A percentile compares a stretch with the other conserved stretches of the same genome.
phyloP scores from a whole-genome alignment of 805 yeast species.

The Starmerella powellii region DNA sequence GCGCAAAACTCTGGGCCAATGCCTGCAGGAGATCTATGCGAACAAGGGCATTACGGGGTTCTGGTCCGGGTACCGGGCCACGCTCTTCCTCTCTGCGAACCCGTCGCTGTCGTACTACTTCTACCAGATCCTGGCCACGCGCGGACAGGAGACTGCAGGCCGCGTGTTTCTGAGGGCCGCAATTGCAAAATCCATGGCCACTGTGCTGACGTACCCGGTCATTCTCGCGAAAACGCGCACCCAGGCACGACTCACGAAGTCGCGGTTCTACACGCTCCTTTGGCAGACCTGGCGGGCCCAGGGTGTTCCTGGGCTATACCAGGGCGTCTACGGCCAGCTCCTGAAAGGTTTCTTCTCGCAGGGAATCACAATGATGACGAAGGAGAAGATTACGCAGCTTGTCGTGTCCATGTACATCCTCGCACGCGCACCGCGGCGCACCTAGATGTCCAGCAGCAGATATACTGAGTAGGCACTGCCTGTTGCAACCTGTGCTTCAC shows the following conservation, averaged over 20 bases:
- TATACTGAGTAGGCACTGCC: too few species aligned
- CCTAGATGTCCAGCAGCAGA: too few species aligned
- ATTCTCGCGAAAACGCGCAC: slow-evolving; percentile 64
- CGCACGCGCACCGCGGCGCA: too few species aligned
- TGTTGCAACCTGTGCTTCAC: too few species aligned
- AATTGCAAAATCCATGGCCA: slow-evolving; percentile 52
- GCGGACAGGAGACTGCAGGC: slow-evolving; percentile 21
- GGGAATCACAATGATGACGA: slow-evolving; percentile 31
- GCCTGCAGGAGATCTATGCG: slow-evolving; percentile 22
- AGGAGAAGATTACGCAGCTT: slow-evolving; percentile 28
- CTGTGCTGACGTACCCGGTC: slow-evolving; percentile 59
- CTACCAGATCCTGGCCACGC: slow-evolving; percentile 24
- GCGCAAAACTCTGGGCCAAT: slow-evolving; percentile 5
- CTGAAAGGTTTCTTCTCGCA: slow-evolving; percentile 28
- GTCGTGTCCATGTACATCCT: slow-evolving; percentile 13
- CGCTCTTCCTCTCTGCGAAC: slow-evolving; percentile 25
- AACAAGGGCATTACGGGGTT: slow-evolving; percentile 27
- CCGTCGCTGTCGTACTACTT: slow-evolving; percentile 30
- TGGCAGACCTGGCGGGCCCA: slow-evolving; percentile 49
- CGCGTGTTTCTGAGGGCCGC: slow-evolving; percentile 61
- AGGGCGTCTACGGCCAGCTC: slow-evolving; percentile 40
- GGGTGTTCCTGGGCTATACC: slow-evolving; percentile 68
- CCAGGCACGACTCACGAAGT: slow-evolving; percentile 34
- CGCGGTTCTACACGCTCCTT: slow-evolving; percentile 4
- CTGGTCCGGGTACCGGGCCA: slow-evolving; percentile 29